phyloP scores from a whole-genome alignment of 2,329 filamentous ascomycete species.

The Cladosporium halotolerans region DNA sequence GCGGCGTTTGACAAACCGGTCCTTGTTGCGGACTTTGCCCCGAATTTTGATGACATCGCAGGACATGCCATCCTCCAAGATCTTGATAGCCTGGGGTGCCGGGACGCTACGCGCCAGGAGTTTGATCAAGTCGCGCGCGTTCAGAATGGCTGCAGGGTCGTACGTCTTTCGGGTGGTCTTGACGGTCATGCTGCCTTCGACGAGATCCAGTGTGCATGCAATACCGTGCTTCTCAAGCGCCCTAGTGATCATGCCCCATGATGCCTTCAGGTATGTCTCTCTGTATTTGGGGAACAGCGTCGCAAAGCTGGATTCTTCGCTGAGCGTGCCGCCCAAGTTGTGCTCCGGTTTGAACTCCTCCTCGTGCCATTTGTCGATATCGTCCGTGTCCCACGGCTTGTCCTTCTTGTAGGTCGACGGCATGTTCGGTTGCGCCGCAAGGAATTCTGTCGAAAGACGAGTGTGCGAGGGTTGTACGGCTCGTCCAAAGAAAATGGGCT shows the following conservation, averaged over 20 bases:
- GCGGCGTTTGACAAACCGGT: constrained; percentile 88
- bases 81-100: constrained; percentile 86
- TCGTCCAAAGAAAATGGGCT: not conserved
- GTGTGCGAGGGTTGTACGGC: not conserved
- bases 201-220: constrained; percentile 84
- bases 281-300: constrained; percentile 90
- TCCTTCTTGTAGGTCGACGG: constrained; percentile 84
- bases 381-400: constrained; percentile 93
- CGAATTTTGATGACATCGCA: constrained; percentile 96
- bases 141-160: constrained; percentile 88
- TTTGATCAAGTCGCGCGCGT: constrained; percentile 90
- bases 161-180: constrained; percentile 89
- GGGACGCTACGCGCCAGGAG: constrained; percentile 86
- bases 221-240: constrained; percentile 82
- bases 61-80: constrained; percentile 83
- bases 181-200: constrained; percentile 94
- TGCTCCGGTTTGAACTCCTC: constrained; percentile 80
- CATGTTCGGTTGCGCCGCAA: constrained; percentile 49
- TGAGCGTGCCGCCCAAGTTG: constrained; percentile 78
- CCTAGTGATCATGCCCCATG: constrained; percentile 86
- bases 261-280: constrained; percentile 85
- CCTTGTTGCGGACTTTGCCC: constrained; percentile 84
- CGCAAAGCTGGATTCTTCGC: constrained; percentile 85
- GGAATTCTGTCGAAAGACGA: not conserved
- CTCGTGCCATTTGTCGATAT: constrained; percentile 94